Evolutionary conservation across 768 basidiomycete genomes (phyloP).

Genomic region (Hirschioporus abietinus): DNA sequence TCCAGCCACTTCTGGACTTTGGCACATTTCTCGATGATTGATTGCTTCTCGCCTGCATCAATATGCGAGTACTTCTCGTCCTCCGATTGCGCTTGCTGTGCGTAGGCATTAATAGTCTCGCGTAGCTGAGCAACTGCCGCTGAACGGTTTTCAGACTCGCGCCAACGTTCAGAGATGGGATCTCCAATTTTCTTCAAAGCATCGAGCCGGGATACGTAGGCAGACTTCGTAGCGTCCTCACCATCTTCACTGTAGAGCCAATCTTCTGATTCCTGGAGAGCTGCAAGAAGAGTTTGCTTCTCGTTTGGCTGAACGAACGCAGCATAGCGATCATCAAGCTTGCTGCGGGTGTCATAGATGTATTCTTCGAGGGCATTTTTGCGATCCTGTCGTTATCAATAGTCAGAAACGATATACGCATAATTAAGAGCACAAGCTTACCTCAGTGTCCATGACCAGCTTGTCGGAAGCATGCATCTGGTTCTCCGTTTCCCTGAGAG

Average conservation of each 20-base stretch:
- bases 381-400: constrained; percentile 58
- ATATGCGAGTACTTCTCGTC: constrained; percentile 92
- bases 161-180: constrained; percentile 78
- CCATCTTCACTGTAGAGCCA: constrained; percentile 98
- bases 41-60: constrained; percentile 80
- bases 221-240: constrained; percentile 92
- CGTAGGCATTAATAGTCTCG: constrained; percentile 83
- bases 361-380: constrained; percentile 99
- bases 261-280: constrained; percentile 79
- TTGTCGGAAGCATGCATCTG: constrained; percentile 90
- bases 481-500: constrained; percentile 74
- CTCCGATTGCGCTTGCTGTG: constrained; percentile 70
- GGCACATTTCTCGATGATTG: constrained; percentile 84
- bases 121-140: constrained; percentile 69
- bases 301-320: constrained; percentile 69
- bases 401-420: constrained; percentile 8
- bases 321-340: constrained; percentile 86
- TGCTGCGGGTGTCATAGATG: constrained; percentile 91
- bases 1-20: constrained; percentile 94
- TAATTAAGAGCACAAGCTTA: constrained; percentile 28
- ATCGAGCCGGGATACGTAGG: constrained; percentile 83
- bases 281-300: constrained; percentile 67
- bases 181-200: constrained; percentile 81
- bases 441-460: constrained; percentile 97
- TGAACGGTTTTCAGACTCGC: constrained; percentile 78